Evolutionary conservation across 306 rosid genomes (phyloP).

Genomic region (Dalbergia cochinchinensis): DNA sequence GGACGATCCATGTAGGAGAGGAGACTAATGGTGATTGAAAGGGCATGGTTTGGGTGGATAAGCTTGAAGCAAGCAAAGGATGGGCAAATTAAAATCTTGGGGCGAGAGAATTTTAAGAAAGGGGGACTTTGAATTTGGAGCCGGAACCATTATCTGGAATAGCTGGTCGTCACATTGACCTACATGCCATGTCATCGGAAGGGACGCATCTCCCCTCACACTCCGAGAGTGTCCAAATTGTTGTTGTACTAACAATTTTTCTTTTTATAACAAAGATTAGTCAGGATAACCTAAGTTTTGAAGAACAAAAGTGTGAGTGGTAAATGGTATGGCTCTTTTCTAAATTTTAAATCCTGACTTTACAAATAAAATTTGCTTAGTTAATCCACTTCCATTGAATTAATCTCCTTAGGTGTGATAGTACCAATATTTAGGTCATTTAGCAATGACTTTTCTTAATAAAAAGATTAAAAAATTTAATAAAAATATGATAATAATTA

Average conservation of each 20-base stretch:
- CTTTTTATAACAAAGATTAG: too few species aligned
- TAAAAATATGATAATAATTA: too few species aligned
- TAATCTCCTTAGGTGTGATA: too few species aligned
- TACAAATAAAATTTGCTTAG: too few species aligned
- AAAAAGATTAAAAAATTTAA: too few species aligned
- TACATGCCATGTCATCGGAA: conserved; percentile 3
- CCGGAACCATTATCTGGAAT: conserved; percentile 30
- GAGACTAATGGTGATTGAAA: not conserved
- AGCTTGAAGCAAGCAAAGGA: conserved; percentile 2
- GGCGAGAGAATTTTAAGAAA: conserved; percentile 4
- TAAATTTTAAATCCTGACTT: too few species aligned
- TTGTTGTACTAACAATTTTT: not conserved
- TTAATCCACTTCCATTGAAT: too few species aligned
- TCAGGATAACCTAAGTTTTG: too few species aligned
- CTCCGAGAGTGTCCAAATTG: not conserved
- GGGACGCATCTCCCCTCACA: conserved; percentile 33
- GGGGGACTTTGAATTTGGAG: conserved; percentile 27
- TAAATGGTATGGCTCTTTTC: too few species aligned
- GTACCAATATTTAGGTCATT: too few species aligned
- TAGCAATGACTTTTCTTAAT: not conserved
- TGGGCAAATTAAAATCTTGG: conserved; percentile 22
- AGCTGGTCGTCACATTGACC: conserved; percentile 50
- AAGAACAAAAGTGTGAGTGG: too few species aligned
- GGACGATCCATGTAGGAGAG: not conserved
- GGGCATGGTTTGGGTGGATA: not conserved